Conservation (phyloP, 2,329 filamentous ascomycete genomes). For the Ascosphaera pollenicola region DNA sequence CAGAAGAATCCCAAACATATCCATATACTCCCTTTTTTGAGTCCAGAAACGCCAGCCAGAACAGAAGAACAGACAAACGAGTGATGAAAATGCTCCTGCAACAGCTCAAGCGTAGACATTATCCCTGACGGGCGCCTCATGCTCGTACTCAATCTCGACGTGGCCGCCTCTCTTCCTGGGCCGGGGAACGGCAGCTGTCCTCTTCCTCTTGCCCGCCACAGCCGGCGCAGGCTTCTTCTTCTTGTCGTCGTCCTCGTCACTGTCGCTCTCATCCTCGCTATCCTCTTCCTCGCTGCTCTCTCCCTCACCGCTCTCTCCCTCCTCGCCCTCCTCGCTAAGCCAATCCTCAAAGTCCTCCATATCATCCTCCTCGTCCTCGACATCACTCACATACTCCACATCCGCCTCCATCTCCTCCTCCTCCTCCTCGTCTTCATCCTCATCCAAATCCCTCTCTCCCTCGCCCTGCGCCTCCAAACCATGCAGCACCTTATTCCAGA, state of each 20-base stretch:
- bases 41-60: no score
- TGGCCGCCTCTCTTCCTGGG: conserved; percentile 39
- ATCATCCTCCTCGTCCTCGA: conserved; percentile 86
- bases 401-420: conserved; percentile 52
- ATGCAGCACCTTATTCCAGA: conserved; percentile 93
- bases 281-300: conserved; percentile 38
- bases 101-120: conserved; percentile 21
- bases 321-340: conserved; percentile 40
- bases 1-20: no score
- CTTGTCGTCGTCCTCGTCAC: conserved; percentile 28
- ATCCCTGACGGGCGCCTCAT: conserved; percentile 38
- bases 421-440: conserved; percentile 68
- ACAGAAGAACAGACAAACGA: no score
- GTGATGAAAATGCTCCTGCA: no score
- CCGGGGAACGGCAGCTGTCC: conserved; percentile 28
- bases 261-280: conserved; percentile 32
- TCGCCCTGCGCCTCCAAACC: conserved; percentile 76
- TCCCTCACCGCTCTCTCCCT: conserved; percentile 29
- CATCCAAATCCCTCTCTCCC: conserved; percentile 60
- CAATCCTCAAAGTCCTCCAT: conserved; percentile 59
- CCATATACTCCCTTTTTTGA: no score
- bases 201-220: conserved; percentile 34
- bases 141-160: conserved; percentile 61
- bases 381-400: conserved; percentile 48
- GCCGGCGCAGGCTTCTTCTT: conserved; percentile 16